A percentile compares a stretch with the other conserved stretches of the same genome.
phyloP scores from a whole-genome alignment of 352 stramenopile species.

The Pythium phragmitis region DNA sequence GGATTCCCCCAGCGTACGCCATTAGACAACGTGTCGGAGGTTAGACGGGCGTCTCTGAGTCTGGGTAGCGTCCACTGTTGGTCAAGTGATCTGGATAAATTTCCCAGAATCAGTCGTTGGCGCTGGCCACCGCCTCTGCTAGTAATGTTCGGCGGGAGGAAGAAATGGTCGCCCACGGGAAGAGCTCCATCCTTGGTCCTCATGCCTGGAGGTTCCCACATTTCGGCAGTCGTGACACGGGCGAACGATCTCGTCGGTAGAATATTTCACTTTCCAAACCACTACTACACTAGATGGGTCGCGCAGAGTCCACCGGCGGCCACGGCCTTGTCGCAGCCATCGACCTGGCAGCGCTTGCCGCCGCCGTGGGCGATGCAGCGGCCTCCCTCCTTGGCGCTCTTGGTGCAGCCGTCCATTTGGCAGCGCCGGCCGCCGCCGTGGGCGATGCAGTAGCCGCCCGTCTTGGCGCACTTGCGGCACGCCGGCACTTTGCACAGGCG shows the following conservation, averaged over 20 bases:
- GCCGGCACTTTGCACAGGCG: conserved; percentile 60
- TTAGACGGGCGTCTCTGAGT: too few species aligned
- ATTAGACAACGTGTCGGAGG: too few species aligned
- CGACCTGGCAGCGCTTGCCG: conserved; percentile 44
- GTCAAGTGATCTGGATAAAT: too few species aligned
- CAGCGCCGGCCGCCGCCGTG: conserved; percentile 75
- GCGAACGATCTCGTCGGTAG: neutral
- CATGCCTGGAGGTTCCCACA: neutral
- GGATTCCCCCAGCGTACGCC: too few species aligned
- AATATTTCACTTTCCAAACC: neutral
- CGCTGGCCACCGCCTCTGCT: too few species aligned
- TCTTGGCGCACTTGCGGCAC: conserved; percentile 65
- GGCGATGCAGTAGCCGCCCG: conserved; percentile 67
- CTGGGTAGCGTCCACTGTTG: too few species aligned
- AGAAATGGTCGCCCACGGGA: too few species aligned
- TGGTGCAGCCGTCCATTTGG: conserved; percentile 55
- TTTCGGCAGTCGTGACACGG: conserved; percentile 25
- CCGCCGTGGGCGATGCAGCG: conserved; percentile 61
- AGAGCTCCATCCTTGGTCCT: too few species aligned
- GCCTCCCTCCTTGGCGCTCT: conserved; percentile 70
- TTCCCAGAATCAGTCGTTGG: too few species aligned
- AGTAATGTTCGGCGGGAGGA: too few species aligned
- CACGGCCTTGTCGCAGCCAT: conserved; percentile 54
- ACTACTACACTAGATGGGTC: conserved; percentile 29
- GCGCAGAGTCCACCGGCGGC: conserved; percentile 53